These are phyloP conservation scores for Paracorniculantispora psalliotae DNA, from an alignment of 2,329 filamentous ascomycete species.

Conservation along the genomic window DNA sequence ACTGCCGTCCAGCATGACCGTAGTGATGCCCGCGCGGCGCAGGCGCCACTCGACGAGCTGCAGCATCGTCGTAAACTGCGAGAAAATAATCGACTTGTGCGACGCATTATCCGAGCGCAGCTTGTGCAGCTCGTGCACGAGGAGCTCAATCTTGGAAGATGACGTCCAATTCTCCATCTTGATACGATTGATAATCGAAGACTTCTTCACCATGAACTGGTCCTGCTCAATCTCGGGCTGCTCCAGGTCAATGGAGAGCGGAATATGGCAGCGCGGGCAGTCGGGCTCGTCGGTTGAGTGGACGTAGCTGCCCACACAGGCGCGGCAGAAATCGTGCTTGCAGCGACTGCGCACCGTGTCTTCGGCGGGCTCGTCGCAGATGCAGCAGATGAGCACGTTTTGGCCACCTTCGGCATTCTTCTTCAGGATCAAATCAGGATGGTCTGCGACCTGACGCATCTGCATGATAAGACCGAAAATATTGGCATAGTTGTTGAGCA, in stretches of 20 bases:
- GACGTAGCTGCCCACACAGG: conserved; percentile 51
- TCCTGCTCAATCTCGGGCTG: conserved; percentile 95
- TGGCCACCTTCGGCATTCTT: conserved; percentile 82
- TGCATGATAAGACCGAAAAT: conserved; percentile 99
- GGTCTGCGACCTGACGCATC: conserved; percentile 96
- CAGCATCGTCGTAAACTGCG: conserved; percentile 94
- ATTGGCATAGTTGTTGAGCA: conserved; percentile 97
- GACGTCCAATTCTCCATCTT: conserved; percentile 99
- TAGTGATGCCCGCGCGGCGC: conserved; percentile 93
- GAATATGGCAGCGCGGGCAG: conserved; percentile 89
- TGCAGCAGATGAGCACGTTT: conserved; percentile 85
- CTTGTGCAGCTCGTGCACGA: conserved; percentile 90
- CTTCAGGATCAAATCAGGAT: conserved; percentile 89
- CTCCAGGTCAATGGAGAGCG: conserved; percentile 84
- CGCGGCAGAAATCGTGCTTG: conserved; percentile 66
- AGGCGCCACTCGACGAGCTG: conserved; percentile 96
- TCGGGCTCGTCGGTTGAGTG: conserved; percentile 70
- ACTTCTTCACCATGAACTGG: conserved; percentile 81
- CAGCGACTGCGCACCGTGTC: conserved; percentile 90
- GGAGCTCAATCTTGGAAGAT: conserved; percentile 94
- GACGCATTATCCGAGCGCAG: conserved; percentile 88
- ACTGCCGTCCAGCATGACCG: conserved; percentile 94
- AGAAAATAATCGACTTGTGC: conserved; percentile 96
- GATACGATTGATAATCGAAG: conserved; percentile 96
- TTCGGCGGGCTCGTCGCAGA: conserved; percentile 94